Evolutionary conservation across 495 filamentous ascomycete species (phyloP).

Genomic region (Schizothecium vesticola): DNA sequence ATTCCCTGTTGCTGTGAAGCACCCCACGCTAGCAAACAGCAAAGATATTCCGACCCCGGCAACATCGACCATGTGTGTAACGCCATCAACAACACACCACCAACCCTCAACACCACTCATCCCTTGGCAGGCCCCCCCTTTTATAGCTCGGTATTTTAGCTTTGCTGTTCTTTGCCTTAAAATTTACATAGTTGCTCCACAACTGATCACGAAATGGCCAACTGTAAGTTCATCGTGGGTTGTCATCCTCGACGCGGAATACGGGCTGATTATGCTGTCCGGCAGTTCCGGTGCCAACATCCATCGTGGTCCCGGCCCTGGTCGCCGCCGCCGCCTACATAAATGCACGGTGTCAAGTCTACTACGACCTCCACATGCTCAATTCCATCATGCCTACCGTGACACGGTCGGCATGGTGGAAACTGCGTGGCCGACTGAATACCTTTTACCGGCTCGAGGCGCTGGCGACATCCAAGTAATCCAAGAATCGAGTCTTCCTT

Average conservation of each 20-base stretch:
- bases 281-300: constrained; percentile 35
- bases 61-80: neutral
- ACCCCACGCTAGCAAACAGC: neutral
- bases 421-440: constrained; percentile 58
- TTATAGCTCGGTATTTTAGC: neutral
- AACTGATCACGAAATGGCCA: constrained; percentile 3
- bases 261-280: neutral
- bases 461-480: constrained; percentile 53
- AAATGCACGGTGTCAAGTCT: constrained; percentile 65
- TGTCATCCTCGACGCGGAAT: neutral
- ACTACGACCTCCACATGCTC: constrained; percentile 59
- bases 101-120: neutral
- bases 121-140: neutral
- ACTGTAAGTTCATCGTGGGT: constrained; percentile 2
- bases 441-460: constrained; percentile 77
- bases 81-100: neutral
- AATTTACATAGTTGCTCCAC: neutral
- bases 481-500: constrained; percentile 57
- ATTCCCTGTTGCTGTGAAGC: neutral
- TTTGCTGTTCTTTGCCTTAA: neutral
- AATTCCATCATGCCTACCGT: constrained; percentile 39
- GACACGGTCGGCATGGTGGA: constrained; percentile 37
- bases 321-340: constrained; percentile 71
- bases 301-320: constrained; percentile 58
- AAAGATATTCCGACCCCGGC: neutral